Evolutionary conservation across 345 rosid species (phyloP).

Genomic region (Turnera subulata): DNA sequence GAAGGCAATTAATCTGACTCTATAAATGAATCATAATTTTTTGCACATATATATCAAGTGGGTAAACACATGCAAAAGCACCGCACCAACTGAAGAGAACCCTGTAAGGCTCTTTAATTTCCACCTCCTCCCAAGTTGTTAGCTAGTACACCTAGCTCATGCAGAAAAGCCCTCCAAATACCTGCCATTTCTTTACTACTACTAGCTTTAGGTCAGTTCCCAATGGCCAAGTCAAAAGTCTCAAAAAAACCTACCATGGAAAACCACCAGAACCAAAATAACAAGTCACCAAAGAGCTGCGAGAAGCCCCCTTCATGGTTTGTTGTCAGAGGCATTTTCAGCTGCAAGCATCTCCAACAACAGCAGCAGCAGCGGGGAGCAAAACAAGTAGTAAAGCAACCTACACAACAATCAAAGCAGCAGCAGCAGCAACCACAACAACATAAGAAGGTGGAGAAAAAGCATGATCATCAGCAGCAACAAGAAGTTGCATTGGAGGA

Average conservation of each 20-base stretch:
- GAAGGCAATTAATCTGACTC: too few relatives aligned
- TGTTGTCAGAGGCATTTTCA: conserved; percentile 46
- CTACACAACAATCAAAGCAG: conserved; percentile 3
- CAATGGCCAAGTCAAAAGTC: conserved; percentile 45
- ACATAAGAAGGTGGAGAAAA: conserved; percentile 2
- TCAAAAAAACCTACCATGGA: conserved; percentile 31
- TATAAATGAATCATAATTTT: too few relatives aligned
- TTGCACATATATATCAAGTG: too few relatives aligned
- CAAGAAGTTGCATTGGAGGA: conserved; percentile 30
- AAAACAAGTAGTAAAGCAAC: not conserved
- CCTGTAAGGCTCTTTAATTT: too few relatives aligned
- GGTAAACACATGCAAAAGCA: too few relatives aligned
- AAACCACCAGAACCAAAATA: conserved; percentile 31
- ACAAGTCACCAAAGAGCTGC: conserved; percentile 29
- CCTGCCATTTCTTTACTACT: not conserved
- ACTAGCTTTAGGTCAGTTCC: not conserved
- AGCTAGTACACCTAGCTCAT: too few relatives aligned
- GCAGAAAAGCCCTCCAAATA: conserved; percentile 6
- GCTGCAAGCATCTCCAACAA: conserved; percentile 28
- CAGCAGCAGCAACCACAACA: conserved; percentile 13
- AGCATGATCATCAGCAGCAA: not conserved
- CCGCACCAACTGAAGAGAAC: too few relatives aligned
- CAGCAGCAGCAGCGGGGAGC: not conserved
- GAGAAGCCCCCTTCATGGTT: conserved; percentile 53
- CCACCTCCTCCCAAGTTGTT: conserved; percentile 6